phyloP scores from a whole-genome alignment of 2,329 filamentous ascomycete species.

The Ambrosiella cleistominuta region DNA sequence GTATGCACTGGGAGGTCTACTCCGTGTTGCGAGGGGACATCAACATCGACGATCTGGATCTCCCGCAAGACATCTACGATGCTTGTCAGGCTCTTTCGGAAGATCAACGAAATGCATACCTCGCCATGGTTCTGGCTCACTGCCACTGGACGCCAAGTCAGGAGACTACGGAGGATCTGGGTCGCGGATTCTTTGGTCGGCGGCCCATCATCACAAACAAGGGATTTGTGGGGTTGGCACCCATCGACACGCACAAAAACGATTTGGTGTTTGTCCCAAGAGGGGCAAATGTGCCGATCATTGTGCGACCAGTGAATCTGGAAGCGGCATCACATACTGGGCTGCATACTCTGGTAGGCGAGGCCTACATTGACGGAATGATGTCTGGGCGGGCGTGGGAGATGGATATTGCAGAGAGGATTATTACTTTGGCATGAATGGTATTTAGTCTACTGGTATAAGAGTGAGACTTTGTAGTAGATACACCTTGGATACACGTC shows the following conservation, averaged over 20 bases:
- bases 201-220: conserved; percentile 4
- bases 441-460: background rate
- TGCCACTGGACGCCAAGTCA: background rate
- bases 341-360: conserved; percentile 4
- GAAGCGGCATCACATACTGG: background rate
- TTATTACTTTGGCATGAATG: background rate
- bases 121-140: background rate
- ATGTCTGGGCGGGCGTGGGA: conserved; percentile 7
- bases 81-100: background rate
- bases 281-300: conserved; percentile 6
- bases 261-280: conserved; percentile 8
- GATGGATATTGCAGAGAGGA: conserved; percentile 4
- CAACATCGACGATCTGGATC: background rate
- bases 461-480: background rate
- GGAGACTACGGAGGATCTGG: background rate
- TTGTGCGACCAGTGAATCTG: conserved; percentile 2
- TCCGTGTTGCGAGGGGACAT: background rate
- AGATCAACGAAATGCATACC: background rate
- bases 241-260: background rate
- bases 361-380: conserved; percentile 8
- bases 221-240: conserved; percentile 4
- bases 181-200: conserved; percentile 1
- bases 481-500: too few relatives aligned
- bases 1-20: background rate
- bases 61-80: background rate